Evolutionary conservation across 2,329 filamentous ascomycete genomes (phyloP).

Genomic region (Shiraia bambusicola): DNA sequence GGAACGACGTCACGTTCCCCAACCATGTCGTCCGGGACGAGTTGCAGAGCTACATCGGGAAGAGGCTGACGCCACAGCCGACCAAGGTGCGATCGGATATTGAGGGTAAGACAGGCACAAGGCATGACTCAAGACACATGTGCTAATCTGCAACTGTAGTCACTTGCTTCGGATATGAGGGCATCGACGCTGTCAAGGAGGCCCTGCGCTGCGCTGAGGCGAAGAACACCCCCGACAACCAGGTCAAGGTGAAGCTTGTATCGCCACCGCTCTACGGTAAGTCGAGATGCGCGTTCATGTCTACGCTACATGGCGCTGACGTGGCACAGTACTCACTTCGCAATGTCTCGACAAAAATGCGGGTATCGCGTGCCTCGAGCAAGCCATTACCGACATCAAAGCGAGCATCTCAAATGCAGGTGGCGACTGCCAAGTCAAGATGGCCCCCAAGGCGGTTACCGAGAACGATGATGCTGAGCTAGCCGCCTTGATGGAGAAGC

Average conservation of each 20-base stretch:
- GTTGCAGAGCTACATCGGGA: slow-evolving; percentile 92
- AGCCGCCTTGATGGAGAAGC: slow-evolving; percentile 98
- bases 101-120: slow-evolving; percentile 72
- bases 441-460: slow-evolving; percentile 98
- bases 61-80: slow-evolving; percentile 95
- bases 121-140: slow-evolving; percentile 48
- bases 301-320: slow-evolving; percentile 15
- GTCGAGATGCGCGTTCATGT: too few relatives aligned
- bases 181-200: slow-evolving; percentile 96
- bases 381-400: slow-evolving; percentile 85
- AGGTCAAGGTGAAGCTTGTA: slow-evolving; percentile 98
- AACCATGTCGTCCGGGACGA: slow-evolving; percentile 84
- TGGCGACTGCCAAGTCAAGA: slow-evolving; percentile 85
- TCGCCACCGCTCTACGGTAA: slow-evolving; percentile 81
- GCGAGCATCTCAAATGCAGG: slow-evolving; percentile 75
- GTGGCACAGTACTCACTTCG: slow-evolving; percentile 72
- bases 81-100: slow-evolving; percentile 98
- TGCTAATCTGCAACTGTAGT: slow-evolving; percentile 27
- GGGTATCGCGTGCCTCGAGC: slow-evolving; percentile 81
- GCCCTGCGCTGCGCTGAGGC: slow-evolving; percentile 89
- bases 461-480: slow-evolving; percentile 97
- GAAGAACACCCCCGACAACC: slow-evolving; percentile 85
- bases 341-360: slow-evolving; percentile 91
- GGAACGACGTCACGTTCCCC: slow-evolving; percentile 89
- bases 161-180: slow-evolving; percentile 74